Base-by-base conservation (phyloP, 1,284 basidiomycete species). In the Ceratobasidium theobromae region DNA sequence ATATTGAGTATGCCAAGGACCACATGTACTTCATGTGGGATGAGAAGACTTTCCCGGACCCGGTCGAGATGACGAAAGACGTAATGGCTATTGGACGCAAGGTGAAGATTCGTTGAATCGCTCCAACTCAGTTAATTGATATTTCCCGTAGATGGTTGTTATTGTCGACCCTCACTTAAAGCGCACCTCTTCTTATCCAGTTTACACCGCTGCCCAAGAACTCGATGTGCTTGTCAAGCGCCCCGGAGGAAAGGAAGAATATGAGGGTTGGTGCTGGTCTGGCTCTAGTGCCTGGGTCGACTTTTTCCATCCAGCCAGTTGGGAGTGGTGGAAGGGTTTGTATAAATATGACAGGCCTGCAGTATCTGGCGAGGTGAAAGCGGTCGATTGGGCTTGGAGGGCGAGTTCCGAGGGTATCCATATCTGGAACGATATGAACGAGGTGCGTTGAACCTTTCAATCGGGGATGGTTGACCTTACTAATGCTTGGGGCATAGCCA, bases 351-450 rank as follows among this genome's bases (percentile, higher is more conserved):
- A 77, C 21, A 60, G 52, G 73, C 73, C 80, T 53, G 43, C 57
- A n/a, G 43, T 76, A 28, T 69, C 75, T 5, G 76, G 79, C 41
- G 81, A 77, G 9, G 79, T 81, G 33, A 70, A 70, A 12, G 66
- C 57, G 11, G 66, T 70, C 14, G 67, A 70, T 32, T 92, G 85
- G 84, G 78, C 84, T 1, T 92, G 89, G 90, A 82, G 80, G 0
- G 79, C 89, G 68, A 91, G 89, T 70, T 92, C 91, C 1, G 84
- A 86, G 52, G 86, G 87, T 72, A 84, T 98, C 9, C 89, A 88
- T 74, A 91, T 98, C 69, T 98, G 95, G 95, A 98, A 98, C 76
- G 96, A 99, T 76, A 99, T 99, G 96, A 98, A 98, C 74, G 96
- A 98, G 84, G 91, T 89, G 53, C n/a, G 78, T 73, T 2, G 55